Conservation (phyloP, 352 stramenopile species). For the Phytopythium boreale region DNA sequence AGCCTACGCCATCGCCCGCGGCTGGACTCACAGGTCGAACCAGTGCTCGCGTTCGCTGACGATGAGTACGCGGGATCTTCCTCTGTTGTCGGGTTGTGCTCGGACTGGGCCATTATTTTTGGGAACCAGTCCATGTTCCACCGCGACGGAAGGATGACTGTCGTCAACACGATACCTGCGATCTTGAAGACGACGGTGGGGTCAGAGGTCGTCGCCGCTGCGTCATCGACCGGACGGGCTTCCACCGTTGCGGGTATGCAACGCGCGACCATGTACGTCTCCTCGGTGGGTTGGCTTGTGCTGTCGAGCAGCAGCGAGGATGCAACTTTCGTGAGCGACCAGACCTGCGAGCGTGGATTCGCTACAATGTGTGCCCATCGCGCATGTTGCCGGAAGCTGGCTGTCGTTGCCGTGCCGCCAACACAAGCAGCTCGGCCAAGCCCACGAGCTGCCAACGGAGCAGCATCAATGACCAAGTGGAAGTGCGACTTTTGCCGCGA, state of each 20-base stretch:
- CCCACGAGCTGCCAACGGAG: not conserved
- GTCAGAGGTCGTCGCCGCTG: not conserved
- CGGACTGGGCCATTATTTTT: constrained; percentile 64
- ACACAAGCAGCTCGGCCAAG: not conserved
- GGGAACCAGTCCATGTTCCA: constrained; percentile 53
- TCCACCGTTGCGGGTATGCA: constrained; percentile 10
- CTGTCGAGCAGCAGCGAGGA: constrained; percentile 10
- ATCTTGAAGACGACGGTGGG: constrained; percentile 28
- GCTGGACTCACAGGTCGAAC: not conserved
- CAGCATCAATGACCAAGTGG: constrained; percentile 25
- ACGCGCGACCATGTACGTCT: constrained; percentile 27
- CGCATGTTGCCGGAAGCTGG: constrained; percentile 17
- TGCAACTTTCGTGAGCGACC: constrained; percentile 26
- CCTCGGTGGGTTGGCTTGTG: constrained; percentile 48
- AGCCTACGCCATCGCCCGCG: constrained; percentile 14
- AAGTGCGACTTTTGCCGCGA: constrained; percentile 52
- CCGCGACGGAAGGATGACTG: constrained; percentile 32
- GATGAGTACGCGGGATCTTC: constrained; percentile 11
- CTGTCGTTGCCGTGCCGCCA: constrained; percentile 9
- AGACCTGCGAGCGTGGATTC: constrained; percentile 39
- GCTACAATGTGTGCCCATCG: constrained; percentile 48
- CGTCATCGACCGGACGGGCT: not conserved
- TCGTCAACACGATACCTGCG: constrained; percentile 44
- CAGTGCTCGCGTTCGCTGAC: constrained; percentile 35
- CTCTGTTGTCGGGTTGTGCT: constrained; percentile 48